These are phyloP conservation scores for Stephanodiscus triporus DNA, from an alignment of 108 stramenopile genomes.

Conservation along the genomic window DNA sequence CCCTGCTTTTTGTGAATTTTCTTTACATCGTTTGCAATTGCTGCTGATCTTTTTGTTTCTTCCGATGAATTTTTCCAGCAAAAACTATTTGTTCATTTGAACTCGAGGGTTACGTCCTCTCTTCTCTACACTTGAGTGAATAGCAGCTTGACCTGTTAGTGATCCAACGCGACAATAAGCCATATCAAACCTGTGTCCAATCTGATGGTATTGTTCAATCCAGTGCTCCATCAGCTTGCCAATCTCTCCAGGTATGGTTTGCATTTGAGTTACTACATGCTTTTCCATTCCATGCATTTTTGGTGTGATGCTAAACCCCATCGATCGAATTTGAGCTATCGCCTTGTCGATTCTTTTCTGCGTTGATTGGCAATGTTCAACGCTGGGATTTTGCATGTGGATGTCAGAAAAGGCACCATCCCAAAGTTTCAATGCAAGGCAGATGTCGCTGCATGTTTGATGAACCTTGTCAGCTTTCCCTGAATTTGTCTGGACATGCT, in stretches of 20 bases:
- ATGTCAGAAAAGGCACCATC: slow-evolving; percentile 3
- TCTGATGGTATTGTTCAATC: slow-evolving; percentile 32
- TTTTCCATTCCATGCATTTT: slow-evolving; percentile 31
- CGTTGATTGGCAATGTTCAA: slow-evolving; percentile 1
- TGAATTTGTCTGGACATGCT: not conserved
- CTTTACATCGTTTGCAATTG: no score
- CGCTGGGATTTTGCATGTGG: not conserved
- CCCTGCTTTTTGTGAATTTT: no score
- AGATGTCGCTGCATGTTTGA: not conserved
- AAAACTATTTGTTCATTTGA: no score
- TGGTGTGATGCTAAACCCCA: slow-evolving; percentile 22
- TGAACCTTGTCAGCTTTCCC: not conserved
- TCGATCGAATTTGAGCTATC: not conserved
- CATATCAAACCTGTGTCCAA: not conserved
- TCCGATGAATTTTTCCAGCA: no score
- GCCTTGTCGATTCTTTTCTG: not conserved
- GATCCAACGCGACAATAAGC: no score
- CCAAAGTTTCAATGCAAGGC: slow-evolving; percentile 3
- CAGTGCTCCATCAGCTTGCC: slow-evolving; percentile 23
- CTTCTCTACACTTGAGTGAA: no score
- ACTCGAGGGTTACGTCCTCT: no score
- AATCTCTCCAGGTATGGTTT: slow-evolving; percentile 9
- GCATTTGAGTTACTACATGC: slow-evolving; percentile 21
- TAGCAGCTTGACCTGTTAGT: no score
- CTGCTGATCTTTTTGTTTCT: no score